Conservation (phyloP, 2,329 filamentous ascomycete species). For the Cytospora schulzeri region DNA sequence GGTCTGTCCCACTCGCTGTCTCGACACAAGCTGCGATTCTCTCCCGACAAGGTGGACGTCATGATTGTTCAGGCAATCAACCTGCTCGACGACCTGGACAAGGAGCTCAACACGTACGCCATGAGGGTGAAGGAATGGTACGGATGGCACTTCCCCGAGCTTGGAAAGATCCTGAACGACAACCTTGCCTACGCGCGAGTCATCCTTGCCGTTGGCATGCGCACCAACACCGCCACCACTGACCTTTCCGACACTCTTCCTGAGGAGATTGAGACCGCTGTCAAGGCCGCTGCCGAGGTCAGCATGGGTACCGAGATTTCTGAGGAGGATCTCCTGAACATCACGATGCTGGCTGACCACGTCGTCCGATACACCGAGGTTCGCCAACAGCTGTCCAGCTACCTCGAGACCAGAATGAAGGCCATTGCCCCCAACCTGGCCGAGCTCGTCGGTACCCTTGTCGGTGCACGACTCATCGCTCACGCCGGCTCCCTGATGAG, state of each 20-base stretch:
- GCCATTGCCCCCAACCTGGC: conserved; percentile 96
- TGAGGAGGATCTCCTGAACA: conserved; percentile 88
- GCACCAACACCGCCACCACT: conserved; percentile 72
- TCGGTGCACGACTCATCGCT: conserved; percentile 91
- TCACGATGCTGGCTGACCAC: conserved; percentile 87
- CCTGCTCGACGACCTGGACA: conserved; percentile 93
- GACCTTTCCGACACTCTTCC: conserved; percentile 90
- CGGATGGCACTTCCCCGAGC: conserved; percentile 98
- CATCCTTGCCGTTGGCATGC: conserved; percentile 86
- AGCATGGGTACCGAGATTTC: conserved; percentile 99
- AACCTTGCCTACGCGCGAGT: conserved; percentile 92
- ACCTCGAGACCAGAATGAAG: conserved; percentile 91
- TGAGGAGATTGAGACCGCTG: conserved; percentile 87
- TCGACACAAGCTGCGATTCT: conserved; percentile 98
- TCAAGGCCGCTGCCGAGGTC: conserved; percentile 93
- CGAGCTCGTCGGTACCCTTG: conserved; percentile 86
- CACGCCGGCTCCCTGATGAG: conserved; percentile 94
- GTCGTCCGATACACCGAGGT: conserved; percentile 92
- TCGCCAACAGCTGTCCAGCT: conserved; percentile 82
- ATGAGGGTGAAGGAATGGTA: conserved; percentile 99
- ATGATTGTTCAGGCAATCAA: conserved; percentile 99
- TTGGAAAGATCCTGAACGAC: conserved; percentile 96
- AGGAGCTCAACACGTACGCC: conserved; percentile 97
- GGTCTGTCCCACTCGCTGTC: conserved; percentile 97
- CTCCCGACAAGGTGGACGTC: conserved; percentile 95